phyloP scores from a whole-genome alignment of 768 basidiomycete species.

The Tricholoma matsutake region DNA sequence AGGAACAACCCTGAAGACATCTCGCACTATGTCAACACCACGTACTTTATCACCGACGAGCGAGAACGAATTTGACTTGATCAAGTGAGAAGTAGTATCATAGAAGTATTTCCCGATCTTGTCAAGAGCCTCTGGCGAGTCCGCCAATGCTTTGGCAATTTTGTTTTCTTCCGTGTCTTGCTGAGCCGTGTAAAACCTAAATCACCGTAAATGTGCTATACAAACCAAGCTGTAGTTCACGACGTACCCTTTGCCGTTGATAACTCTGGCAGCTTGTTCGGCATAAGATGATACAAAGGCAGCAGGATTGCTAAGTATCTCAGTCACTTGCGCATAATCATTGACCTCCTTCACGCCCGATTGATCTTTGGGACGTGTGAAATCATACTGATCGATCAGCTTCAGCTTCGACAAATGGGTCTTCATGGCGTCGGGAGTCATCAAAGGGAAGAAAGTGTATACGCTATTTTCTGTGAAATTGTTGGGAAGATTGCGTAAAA shows the following conservation, averaged over 20 bases:
- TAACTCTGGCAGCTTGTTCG: constrained; percentile 47
- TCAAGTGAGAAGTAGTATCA: constrained; percentile 56
- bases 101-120: constrained; percentile 63
- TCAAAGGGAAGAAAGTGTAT: constrained; percentile 87
- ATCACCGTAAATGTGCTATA: background rate
- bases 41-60: constrained; percentile 52
- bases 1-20: constrained; percentile 65
- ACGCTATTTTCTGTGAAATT: constrained; percentile 66
- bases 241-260: constrained; percentile 58
- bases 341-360: constrained; percentile 30
- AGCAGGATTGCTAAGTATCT: constrained; percentile 46
- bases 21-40: constrained; percentile 63
- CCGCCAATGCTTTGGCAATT: constrained; percentile 46
- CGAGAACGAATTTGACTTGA: constrained; percentile 50
- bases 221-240: background rate
- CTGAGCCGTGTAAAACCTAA: constrained; percentile 67
- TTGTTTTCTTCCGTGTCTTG: constrained; percentile 46
- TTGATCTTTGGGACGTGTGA: constrained; percentile 43
- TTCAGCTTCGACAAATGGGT: constrained; percentile 54
- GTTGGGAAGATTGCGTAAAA: constrained; percentile 71
- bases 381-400: constrained; percentile 50
- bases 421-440: constrained; percentile 73
- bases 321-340: constrained; percentile 48
- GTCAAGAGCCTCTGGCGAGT: constrained; percentile 44
- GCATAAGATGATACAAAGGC: constrained; percentile 50